Base-by-base conservation (phyloP, 495 filamentous ascomycete genomes). In the Tetracladium marchalianum region DNA sequence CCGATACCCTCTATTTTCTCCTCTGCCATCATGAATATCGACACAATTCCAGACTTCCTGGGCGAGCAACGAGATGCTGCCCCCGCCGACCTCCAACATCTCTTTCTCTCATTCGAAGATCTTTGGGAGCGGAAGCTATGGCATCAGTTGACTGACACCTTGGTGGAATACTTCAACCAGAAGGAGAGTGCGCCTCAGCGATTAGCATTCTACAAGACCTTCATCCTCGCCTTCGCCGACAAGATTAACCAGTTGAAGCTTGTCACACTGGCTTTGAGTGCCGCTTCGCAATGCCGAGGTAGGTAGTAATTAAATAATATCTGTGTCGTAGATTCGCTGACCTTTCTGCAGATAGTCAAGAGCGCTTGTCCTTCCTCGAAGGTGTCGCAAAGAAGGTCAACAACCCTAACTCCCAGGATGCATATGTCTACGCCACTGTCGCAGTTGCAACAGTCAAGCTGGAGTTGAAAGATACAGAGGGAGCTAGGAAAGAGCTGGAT, bases 241-340 rank as follows among this genome's bases (percentile, higher is more conserved):
- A 95, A 92, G 75, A 95, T 97, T 74, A 99, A 97, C 70, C 89
- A 96, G 69, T 79, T 97, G 36, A 95, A 95, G 73, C 84, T 97
- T 46, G 93, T 97, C 53, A 77, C 81, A 48, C 69, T 99, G 43
- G 93, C 88, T 5, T 72, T 97, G 60, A 80, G 82, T 63, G 84
- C 92, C 19, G 85, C 87, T 37, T 76, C 82, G 53, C 83, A 95
- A 73, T 95, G 86, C 68, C 77, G 70, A 76, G 85, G 92, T 96
- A 56, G 27, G 64, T 64, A 36, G 15, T 31, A 17, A 35, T 19
- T 1, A 27, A 32, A 36, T 11, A 10, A 27, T 43, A 31, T 39
- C 11, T 24, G 5, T 27, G 19, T 13, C 40, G 9, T 11, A 13
- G 13, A 35, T 45, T 45, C 44, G 15, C 47, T 55, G 31, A 56